A percentile compares a stretch with the other conserved stretches of the same genome.
These are phyloP conservation scores for Eutrema yunnanense DNA, from an alignment of 345 rosid species.

Conservation along the genomic window DNA sequence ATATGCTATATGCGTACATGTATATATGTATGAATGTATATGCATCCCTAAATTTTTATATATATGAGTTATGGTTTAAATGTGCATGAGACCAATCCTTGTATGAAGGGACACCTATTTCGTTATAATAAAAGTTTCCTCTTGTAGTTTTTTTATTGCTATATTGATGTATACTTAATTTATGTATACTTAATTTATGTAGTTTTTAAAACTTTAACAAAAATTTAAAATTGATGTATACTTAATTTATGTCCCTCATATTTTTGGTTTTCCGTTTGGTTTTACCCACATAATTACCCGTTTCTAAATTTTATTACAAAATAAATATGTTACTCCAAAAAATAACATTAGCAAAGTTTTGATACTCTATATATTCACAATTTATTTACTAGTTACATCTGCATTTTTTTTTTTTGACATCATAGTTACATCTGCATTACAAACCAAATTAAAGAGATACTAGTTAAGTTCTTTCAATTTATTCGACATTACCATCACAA, in stretches of 20 bases:
- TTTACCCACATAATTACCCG: neutral
- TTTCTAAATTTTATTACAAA: neutral
- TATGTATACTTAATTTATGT: neutral
- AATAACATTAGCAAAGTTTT: neutral
- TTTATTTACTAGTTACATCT: neutral
- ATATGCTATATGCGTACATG: constrained; percentile 2
- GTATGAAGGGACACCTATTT: neutral
- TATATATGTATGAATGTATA: neutral
- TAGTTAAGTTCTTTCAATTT: neutral
- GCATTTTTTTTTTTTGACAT: neutral
- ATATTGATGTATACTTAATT: neutral
- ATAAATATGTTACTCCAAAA: neutral
- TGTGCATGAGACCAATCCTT: neutral
- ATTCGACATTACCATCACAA: neutral
- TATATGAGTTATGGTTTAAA: neutral
- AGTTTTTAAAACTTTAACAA: too few relatives aligned
- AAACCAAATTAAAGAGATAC: neutral
- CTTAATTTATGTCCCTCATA: neutral
- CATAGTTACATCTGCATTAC: neutral
- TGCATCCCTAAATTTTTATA: neutral
- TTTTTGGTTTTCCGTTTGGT: neutral
- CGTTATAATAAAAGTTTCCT: neutral
- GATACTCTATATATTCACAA: neutral
- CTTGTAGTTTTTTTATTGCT: neutral
- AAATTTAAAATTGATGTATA: neutral